These are phyloP conservation scores for Pueraria montana DNA, from an alignment of 306 rosid species.

Conservation along the genomic window DNA sequence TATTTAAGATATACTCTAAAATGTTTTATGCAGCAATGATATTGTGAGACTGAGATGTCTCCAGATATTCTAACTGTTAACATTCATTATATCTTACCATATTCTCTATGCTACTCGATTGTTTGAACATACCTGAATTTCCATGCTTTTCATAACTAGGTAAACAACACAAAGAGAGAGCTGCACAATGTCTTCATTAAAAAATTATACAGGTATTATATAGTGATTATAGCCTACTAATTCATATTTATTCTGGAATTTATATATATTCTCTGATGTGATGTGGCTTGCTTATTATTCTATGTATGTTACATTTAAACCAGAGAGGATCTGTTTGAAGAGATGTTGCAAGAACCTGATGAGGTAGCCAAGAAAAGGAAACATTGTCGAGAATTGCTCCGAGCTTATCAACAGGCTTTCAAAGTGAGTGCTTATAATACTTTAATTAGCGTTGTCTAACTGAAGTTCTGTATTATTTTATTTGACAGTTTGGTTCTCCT, in stretches of 20 bases:
- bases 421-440: constrained; percentile 62
- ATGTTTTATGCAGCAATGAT: neutral
- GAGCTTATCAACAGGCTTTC: constrained; percentile 85
- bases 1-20: neutral
- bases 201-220: constrained; percentile 83
- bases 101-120: constrained; percentile 5
- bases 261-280: constrained; percentile 14
- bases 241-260: constrained; percentile 6
- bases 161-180: constrained; percentile 84
- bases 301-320: constrained; percentile 34
- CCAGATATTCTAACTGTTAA: neutral
- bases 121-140: constrained; percentile 34
- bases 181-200: constrained; percentile 91
- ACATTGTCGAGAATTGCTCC: constrained; percentile 82
- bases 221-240: constrained; percentile 24
- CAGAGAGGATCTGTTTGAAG: constrained; percentile 91
- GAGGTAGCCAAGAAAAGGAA: constrained; percentile 87
- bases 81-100: neutral
- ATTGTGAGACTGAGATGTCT: neutral
- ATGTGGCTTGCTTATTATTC: constrained; percentile 39
- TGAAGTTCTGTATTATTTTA: constrained; percentile 12
- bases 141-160: constrained; percentile 59
- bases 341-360: constrained; percentile 90
- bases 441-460: constrained; percentile 5
- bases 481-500: constrained; percentile 26